Percentiles rank a stretch among this genome's conserved stretches.
phyloP scores from a whole-genome alignment of 106 monocot genomes.

The Vanilla planifolia region DNA sequence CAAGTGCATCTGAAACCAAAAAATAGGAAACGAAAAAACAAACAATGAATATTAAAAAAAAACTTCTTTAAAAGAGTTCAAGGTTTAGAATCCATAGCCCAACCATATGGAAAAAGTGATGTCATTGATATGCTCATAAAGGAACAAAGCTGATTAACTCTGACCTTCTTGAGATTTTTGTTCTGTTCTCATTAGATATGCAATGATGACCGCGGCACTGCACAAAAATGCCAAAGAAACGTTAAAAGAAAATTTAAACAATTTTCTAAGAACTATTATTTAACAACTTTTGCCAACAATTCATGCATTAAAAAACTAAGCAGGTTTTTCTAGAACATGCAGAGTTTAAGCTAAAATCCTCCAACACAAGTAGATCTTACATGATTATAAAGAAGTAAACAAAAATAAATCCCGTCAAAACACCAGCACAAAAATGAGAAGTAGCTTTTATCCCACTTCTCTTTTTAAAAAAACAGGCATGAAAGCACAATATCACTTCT shows the following conservation, averaged over 20 bases:
- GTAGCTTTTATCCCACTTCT: too few species aligned
- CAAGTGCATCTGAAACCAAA: conserved; percentile 70
- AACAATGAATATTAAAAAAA: neutral
- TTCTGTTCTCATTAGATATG: conserved; percentile 97
- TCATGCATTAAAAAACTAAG: too few species aligned
- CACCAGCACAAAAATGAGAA: too few species aligned
- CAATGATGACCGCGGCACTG: conserved; percentile 89
- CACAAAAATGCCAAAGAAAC: conserved; percentile 30
- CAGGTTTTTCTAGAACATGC: too few species aligned
- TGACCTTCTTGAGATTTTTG: conserved; percentile 83
- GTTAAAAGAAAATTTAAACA: conserved; percentile 2
- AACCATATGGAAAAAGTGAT: neutral
- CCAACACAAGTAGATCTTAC: too few species aligned
- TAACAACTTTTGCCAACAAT: too few species aligned
- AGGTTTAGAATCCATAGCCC: neutral
- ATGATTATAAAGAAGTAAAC: too few species aligned
- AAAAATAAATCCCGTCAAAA: too few species aligned
- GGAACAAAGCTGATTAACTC: conserved; percentile 16
- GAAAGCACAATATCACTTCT: too few species aligned
- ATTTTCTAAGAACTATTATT: too few species aligned
- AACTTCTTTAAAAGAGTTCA: conserved; percentile 2
- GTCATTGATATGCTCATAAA: neutral
- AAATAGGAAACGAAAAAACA: conserved; percentile 8
- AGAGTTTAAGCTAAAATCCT: too few species aligned
- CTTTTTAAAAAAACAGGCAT: too few species aligned